Evolutionary conservation across 2,329 filamentous ascomycete genomes (phyloP), one percentile per base, ranked within the genome.

Genomic region (Ambrosiella beaveri): DNA sequence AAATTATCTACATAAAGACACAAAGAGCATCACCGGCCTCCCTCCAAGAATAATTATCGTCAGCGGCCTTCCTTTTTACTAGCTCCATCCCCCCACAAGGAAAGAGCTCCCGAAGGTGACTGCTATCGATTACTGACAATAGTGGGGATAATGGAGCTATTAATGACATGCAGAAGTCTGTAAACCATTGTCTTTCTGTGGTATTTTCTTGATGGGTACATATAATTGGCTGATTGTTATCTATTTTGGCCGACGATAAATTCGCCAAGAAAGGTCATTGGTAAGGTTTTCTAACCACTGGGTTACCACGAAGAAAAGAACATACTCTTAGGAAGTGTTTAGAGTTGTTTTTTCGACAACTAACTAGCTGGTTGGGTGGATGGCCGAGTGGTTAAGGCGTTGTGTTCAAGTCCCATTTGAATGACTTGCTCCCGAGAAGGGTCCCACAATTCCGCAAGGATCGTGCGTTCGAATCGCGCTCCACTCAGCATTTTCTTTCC

Each of bases 391-490:
- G 17, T 56, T 50, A 54, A 57, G 49, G 45, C 19, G 57, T 53
- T 55, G 38, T 52, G 38, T 50, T 57, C 49, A 51, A 56, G 59
- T 37, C 59, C 50, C 17, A 54, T 13, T 59, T 54, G 57, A 57
- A 57, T 57, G 27, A 38, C 57, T 58, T 58, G 54, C 40, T 17
- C 50, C 51, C 57, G 57, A 54, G 35, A 58, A 58, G 57, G 51
- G 57, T 51, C 54, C 57, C 57, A 58, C 57, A 58, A 52, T 58
- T 58, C 36, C 57, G 57, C 51, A 38, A 58, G 57, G 57, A 58
- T 58, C 57, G 57, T 40, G 57, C 57, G 57, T 58, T 58, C 57
- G 57, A 58, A 58, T 58, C 57, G 57, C 57, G 57, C 51, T 49
- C 57, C 51, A 58, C 57, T 58, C 57, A 58, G 38, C n/a, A 49